Percentiles rank a stretch among this genome's conserved stretches.
phyloP scores from a whole-genome alignment of 129 eudicot genomes.

The Flaveria bidentis region DNA sequence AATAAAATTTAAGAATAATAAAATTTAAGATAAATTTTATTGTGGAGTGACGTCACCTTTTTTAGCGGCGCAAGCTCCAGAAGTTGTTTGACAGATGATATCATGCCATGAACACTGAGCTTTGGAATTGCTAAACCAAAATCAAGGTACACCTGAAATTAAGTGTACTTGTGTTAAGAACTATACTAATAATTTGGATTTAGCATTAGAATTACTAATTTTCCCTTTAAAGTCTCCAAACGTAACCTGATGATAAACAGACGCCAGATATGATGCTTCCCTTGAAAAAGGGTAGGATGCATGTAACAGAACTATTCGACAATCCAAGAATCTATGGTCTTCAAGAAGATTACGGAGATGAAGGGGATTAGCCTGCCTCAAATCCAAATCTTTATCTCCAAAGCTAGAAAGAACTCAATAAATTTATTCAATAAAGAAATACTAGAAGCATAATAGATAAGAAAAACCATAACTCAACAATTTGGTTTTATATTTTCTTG shows the following conservation, averaged over 20 bases:
- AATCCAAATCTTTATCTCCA: slow-evolving; percentile 96
- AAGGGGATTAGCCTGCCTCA: slow-evolving; percentile 86
- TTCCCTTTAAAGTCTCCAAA: slow-evolving; percentile 18
- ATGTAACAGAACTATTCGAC: slow-evolving; percentile 76
- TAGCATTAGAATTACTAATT: slow-evolving; percentile 14
- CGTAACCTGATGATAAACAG: slow-evolving; percentile 76
- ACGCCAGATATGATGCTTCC: slow-evolving; percentile 95
- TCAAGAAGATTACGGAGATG: slow-evolving; percentile 86
- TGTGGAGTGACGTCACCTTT: slow-evolving; percentile 56
- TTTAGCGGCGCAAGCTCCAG: slow-evolving; percentile 88
- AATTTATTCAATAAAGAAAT: slow-evolving; percentile 13
- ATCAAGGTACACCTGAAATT: slow-evolving; percentile 79
- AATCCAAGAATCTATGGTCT: slow-evolving; percentile 64
- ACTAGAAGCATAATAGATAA: neutral
- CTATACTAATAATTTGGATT: slow-evolving; percentile 18
- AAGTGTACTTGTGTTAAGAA: slow-evolving; percentile 14
- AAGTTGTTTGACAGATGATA: slow-evolving; percentile 85
- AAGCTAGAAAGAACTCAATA: slow-evolving; percentile 47
- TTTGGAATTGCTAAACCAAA: slow-evolving; percentile 90
- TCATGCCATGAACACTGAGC: slow-evolving; percentile 90
- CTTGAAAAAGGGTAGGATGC: slow-evolving; percentile 95
- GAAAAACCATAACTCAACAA: neutral
- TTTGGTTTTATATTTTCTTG: neutral
- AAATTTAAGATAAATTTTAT: neutral
- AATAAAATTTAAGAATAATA: neutral